Percentiles rank a stretch among this genome's conserved stretches.
Evolutionary conservation across 2,329 filamentous ascomycete genomes (phyloP).

Genomic region (Fusarium metavorans): DNA sequence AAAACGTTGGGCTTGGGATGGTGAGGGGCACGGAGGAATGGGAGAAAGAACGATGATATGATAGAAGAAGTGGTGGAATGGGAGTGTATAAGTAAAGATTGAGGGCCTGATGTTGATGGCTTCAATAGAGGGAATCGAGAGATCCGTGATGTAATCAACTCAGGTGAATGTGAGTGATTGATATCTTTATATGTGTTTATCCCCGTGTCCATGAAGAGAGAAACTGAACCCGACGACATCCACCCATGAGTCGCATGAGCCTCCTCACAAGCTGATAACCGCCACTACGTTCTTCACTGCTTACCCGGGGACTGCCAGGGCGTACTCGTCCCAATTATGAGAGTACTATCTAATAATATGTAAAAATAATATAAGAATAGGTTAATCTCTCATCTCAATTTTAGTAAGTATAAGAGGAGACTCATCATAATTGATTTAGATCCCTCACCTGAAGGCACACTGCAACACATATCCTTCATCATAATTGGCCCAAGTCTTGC

Average conservation of each 20-base stretch:
- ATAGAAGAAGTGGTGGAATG: not conserved
- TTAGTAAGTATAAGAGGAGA: no score
- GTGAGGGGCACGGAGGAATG: not conserved
- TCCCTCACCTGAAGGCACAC: not conserved
- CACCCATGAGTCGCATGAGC: constrained; percentile 39
- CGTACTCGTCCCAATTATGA: no score
- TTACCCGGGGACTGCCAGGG: no score
- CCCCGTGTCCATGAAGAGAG: constrained; percentile 36
- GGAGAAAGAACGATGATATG: not conserved
- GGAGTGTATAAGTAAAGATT: constrained; percentile 1
- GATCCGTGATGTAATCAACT: not conserved
- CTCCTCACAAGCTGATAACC: no score
- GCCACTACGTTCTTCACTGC: no score
- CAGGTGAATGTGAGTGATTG: not conserved
- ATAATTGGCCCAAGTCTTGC: not conserved
- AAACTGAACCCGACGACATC: constrained; percentile 43
- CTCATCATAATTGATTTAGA: no score
- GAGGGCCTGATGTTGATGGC: not conserved
- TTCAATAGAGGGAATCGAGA: not conserved
- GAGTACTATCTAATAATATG: no score
- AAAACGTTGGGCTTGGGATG: no score
- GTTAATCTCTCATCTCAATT: no score
- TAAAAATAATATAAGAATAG: no score
- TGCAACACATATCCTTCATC: not conserved
- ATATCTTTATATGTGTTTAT: not conserved